phyloP scores from a whole-genome alignment of 345 rosid genomes.

The Sisymbrium irio region DNA sequence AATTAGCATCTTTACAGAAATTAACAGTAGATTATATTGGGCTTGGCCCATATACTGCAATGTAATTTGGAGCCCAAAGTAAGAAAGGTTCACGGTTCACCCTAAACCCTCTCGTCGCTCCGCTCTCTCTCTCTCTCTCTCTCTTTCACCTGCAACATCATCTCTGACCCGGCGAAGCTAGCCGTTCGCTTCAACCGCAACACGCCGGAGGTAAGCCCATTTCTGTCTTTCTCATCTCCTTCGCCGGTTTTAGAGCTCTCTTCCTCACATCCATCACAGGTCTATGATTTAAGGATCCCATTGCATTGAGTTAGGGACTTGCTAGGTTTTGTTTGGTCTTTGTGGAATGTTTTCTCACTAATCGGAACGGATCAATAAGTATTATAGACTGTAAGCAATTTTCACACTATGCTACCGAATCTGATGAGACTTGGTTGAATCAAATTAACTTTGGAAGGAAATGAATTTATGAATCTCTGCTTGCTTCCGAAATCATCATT shows the following conservation, averaged over 20 bases:
- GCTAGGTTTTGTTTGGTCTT: constrained; percentile 2
- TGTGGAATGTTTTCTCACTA: not conserved
- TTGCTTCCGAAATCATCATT: too few relatives aligned
- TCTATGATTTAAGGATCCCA: not conserved
- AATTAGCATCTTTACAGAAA: too few relatives aligned
- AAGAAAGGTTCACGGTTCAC: constrained; percentile 8
- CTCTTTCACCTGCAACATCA: not conserved
- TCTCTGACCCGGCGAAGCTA: constrained; percentile 26
- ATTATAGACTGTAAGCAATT: not conserved
- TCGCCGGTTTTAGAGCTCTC: not conserved
- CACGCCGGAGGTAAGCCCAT: constrained; percentile 29
- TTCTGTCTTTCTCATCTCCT: not conserved
- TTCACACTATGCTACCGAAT: not conserved
- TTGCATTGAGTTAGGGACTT: constrained; percentile 8
- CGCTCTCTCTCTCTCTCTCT: constrained; percentile 7
- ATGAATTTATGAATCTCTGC: too few relatives aligned
- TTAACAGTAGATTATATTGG: not conserved
- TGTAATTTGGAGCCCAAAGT: constrained; percentile 10
- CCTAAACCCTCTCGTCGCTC: constrained; percentile 25
- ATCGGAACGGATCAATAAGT: not conserved
- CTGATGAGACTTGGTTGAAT: not conserved
- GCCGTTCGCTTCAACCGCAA: constrained; percentile 13
- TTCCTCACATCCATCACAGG: not conserved
- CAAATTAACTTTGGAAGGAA: too few relatives aligned
- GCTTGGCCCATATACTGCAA: not conserved